Base-by-base conservation (phyloP, 1,139 yeast species). In the Kurtzmaniella quercitrusa region DNA sequence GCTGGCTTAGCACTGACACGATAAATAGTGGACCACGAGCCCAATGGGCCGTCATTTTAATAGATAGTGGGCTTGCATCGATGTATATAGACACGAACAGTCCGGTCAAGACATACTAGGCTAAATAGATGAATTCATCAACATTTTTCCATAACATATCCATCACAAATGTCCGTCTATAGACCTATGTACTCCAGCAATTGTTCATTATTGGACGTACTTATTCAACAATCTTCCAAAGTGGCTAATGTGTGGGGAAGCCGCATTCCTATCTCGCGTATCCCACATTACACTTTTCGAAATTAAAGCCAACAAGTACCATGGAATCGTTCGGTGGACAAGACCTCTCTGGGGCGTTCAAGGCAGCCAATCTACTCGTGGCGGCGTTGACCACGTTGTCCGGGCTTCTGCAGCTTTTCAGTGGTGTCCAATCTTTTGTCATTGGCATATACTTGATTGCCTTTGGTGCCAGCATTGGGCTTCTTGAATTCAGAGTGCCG, bases 401-500 rank as follows among this genome's bases (percentile, higher is more conserved):
- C 27, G 94, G 87, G 23, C 62, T 76, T 37, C 76, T 82, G 38
- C 89, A 78, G 66, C 68, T 81, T 51, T 76, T 76, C 54, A 71
- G 73, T 40, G 79, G 85, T 46, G 56, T 79, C 81, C 76, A 65
- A 27, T 59, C 70, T 76, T 79, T 78, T 51, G 63, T 81, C 37
- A 66, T 78, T 44, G 89, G 85, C 4, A 48, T 79, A 19, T 81
- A 73, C 59, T 70, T 79, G 43, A 72, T 79, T 31, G 68, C 71
- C 6, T 73, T 82, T 51, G 89, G 89, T 8, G 68, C 65, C 1
- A 71, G 68, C 10, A 73, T 84, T 45, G 80, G 81, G 3, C 63
- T 72, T 37, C 16, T 45, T 61, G 91, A 85, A 57, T 82, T 83
- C 58, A 69, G 75, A 52, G 79, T 81, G 41, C 88, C 88, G 3